Evolutionary conservation across 1,284 basidiomycete species (phyloP).

Genomic region (Irpex rosettiformis): DNA sequence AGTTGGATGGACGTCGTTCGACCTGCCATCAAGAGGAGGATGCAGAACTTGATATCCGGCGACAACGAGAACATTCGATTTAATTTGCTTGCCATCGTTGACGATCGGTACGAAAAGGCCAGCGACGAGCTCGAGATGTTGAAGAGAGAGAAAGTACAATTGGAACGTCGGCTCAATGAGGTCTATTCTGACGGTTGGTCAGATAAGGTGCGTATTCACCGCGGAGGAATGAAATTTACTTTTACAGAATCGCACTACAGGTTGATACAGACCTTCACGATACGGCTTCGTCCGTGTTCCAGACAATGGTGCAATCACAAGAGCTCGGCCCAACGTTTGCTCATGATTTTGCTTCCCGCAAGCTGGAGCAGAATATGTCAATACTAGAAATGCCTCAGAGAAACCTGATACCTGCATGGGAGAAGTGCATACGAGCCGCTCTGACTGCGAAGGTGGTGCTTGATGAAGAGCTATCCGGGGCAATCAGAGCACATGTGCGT

Average conservation of each 20-base stretch:
- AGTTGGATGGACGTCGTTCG: conserved; percentile 59
- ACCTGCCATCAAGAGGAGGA: conserved; percentile 55
- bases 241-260: conserved; percentile 25
- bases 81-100: conserved; percentile 57
- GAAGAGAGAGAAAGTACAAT: conserved; percentile 40
- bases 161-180: conserved; percentile 44
- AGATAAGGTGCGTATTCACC: conserved; percentile 30
- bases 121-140: conserved; percentile 52
- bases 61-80: conserved; percentile 48
- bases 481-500: conserved; percentile 42
- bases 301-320: conserved; percentile 27
- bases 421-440: conserved; percentile 39
- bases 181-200: conserved; percentile 35
- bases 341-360: conserved; percentile 41
- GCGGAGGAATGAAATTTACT: background rate
- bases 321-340: conserved; percentile 32
- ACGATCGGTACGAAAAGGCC: conserved; percentile 43
- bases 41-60: conserved; percentile 46
- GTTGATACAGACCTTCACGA: conserved; percentile 15
- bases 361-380: conserved; percentile 40
- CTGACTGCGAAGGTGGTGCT: conserved; percentile 40
- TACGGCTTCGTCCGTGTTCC: conserved; percentile 25
- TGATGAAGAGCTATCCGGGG: conserved; percentile 49
- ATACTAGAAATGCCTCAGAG: conserved; percentile 42
- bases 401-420: conserved; percentile 40